Percentiles rank a stretch among this genome's conserved stretches.
Evolutionary conservation across 306 rosid genomes (phyloP).

Genomic region (Citrullus colocynthis): DNA sequence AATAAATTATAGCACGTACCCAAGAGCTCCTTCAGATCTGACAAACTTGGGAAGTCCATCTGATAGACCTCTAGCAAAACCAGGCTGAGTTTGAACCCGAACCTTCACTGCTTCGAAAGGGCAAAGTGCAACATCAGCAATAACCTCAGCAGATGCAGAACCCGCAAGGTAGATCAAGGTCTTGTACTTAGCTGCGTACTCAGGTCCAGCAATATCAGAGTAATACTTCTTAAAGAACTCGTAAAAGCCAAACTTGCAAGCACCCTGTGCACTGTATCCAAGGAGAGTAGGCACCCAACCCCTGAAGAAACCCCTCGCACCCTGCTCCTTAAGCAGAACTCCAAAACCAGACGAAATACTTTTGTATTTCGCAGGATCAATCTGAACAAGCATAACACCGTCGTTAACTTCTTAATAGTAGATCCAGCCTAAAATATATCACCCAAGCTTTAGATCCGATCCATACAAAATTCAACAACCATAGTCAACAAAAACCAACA

Average conservation of each 20-base stretch:
- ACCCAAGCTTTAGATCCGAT: background rate
- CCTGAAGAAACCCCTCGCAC: conserved; percentile 67
- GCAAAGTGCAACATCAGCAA: conserved; percentile 85
- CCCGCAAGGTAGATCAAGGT: conserved; percentile 94
- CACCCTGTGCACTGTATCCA: conserved; percentile 98
- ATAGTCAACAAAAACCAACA: background rate
- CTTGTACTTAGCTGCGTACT: conserved; percentile 83
- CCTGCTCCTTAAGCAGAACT: conserved; percentile 81
- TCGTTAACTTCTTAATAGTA: background rate
- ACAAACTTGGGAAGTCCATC: conserved; percentile 85
- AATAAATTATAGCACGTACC: conserved; percentile 34
- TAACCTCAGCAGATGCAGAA: conserved; percentile 93
- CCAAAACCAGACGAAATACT: conserved; percentile 86
- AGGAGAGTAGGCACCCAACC: conserved; percentile 96
- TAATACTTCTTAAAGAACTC: conserved; percentile 91
- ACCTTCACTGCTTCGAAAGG: conserved; percentile 96
- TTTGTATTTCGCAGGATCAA: conserved; percentile 84
- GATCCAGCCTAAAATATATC: background rate
- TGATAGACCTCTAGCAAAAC: conserved; percentile 75
- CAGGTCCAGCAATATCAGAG: conserved; percentile 92
- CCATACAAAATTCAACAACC: background rate
- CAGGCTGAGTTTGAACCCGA: conserved; percentile 97
- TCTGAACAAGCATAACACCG: conserved; percentile 21
- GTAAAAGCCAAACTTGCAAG: conserved; percentile 93
- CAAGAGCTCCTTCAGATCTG: conserved; percentile 68